Evolutionary conservation across 2,329 filamentous ascomycete species (phyloP).

Genomic region (Penicillium sp.): DNA sequence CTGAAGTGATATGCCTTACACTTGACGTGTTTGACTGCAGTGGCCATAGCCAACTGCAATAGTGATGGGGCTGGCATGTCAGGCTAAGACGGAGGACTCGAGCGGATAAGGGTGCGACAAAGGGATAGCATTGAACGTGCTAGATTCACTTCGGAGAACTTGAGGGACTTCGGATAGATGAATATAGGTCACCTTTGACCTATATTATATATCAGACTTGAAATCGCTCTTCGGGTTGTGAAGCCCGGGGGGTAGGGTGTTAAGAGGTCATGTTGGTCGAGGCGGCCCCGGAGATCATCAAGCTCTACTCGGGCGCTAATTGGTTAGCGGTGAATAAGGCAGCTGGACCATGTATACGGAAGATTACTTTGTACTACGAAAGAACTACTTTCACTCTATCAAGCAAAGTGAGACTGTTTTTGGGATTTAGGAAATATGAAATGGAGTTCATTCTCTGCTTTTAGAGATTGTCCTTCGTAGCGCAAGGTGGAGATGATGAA

Average conservation of each 20-base stretch:
- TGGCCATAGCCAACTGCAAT: conserved; percentile 35
- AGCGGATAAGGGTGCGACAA: neutral
- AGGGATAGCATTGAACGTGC: conserved; percentile 15
- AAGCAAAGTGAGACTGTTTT: neutral
- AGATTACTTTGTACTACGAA: neutral
- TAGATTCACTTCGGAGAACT: neutral
- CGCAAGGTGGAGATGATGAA: neutral
- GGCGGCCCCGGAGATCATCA: conserved; percentile 1
- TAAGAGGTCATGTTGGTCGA: conserved; percentile 1
- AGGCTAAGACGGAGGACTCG: conserved; percentile 10
- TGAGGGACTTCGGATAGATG: no score
- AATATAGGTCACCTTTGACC: neutral
- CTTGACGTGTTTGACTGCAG: conserved; percentile 39
- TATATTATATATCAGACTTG: neutral
- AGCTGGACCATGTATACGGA: neutral
- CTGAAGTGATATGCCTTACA: conserved; percentile 24
- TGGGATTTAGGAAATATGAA: neutral
- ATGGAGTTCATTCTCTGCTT: neutral
- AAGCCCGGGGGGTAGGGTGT: neutral
- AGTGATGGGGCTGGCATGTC: conserved; percentile 38
- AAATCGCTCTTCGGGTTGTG: neutral
- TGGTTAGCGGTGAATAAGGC: neutral
- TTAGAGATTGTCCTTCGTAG: neutral
- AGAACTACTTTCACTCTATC: neutral
- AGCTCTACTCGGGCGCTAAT: conserved; percentile 6